These are phyloP conservation scores for Mortierella sp. DNA, from an alignment of 371 early-diverging fungal species.

Conservation along the genomic window DNA sequence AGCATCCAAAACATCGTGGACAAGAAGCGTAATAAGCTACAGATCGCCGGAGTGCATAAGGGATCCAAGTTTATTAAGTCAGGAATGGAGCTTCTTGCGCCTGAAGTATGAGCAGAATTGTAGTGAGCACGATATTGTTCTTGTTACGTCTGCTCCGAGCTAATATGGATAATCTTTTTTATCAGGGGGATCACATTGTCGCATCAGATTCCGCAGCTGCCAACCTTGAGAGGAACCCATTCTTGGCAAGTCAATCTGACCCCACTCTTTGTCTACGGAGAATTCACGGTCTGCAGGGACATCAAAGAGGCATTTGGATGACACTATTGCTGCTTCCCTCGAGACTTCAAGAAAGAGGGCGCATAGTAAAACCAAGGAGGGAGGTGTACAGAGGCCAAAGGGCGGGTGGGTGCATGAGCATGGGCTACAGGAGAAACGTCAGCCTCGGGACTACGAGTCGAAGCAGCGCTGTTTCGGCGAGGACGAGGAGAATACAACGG, in stretches of 20 bases:
- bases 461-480: no score
- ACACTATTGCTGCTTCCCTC: constrained; percentile 2
- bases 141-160: constrained; percentile 13
- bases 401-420: background rate
- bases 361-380: background rate
- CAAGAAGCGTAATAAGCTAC: constrained; percentile 28
- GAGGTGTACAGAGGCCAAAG: background rate
- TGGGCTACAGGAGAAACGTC: no score
- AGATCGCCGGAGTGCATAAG: constrained; percentile 26
- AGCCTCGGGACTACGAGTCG: no score
- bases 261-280: background rate
- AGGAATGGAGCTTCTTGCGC: constrained; percentile 26
- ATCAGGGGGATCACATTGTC: constrained; percentile 18
- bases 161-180: constrained; percentile 18
- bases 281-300: constrained; percentile 6
- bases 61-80: constrained; percentile 24
- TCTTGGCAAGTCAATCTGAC: constrained; percentile 3
- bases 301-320: constrained; percentile 9
- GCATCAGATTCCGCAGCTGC: constrained; percentile 16
- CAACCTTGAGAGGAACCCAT: constrained; percentile 16
- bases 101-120: constrained; percentile 20
- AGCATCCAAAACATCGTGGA: constrained; percentile 26
- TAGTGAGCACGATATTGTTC: constrained; percentile 10
- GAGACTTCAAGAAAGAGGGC: constrained; percentile 3
- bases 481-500: no score